Evolutionary conservation across 768 basidiomycete species (phyloP).

Genomic region (Lepiota brunneoincarnata): DNA sequence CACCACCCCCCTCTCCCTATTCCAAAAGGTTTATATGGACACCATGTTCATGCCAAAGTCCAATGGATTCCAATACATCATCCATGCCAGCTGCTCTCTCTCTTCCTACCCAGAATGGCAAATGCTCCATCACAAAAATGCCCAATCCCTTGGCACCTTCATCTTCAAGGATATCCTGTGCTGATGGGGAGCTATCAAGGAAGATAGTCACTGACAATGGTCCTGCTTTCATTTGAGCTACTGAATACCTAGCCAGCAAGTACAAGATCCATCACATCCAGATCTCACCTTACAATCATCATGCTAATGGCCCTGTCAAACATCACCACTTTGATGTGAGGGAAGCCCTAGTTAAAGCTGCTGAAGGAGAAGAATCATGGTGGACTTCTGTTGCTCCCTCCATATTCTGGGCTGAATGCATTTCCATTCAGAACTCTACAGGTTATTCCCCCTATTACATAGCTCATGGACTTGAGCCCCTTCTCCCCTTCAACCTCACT

Average conservation of each 20-base stretch:
- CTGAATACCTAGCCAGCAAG: conserved; percentile 14
- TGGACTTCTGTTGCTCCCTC: too few species aligned
- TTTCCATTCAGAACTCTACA: too few species aligned
- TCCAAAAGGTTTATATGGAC: conserved; percentile 25
- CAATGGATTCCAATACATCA: conserved; percentile 21
- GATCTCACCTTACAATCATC: too few species aligned
- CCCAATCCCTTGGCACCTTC: conserved; percentile 13
- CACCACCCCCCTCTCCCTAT: conserved; percentile 20
- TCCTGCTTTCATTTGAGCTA: conserved; percentile 21
- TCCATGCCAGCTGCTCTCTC: conserved; percentile 23
- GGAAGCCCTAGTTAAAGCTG: too few species aligned
- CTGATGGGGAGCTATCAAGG: conserved; percentile 32
- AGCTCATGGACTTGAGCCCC: too few species aligned
- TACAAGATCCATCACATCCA: too few species aligned
- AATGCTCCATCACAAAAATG: conserved; percentile 19
- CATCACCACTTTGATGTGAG: too few species aligned
- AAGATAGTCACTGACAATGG: conserved; percentile 35
- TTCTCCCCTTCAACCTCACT: conserved; percentile 26
- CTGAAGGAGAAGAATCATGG: too few species aligned
- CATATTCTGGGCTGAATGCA: too few species aligned
- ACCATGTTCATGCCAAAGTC: conserved; percentile 24
- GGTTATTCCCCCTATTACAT: too few species aligned
- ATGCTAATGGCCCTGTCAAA: too few species aligned
- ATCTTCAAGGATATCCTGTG: too few species aligned
- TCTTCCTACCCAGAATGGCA: conserved; percentile 21